Base-by-base conservation (phyloP, 2,329 filamentous ascomycete species). In the Zopfia rhizophila region DNA sequence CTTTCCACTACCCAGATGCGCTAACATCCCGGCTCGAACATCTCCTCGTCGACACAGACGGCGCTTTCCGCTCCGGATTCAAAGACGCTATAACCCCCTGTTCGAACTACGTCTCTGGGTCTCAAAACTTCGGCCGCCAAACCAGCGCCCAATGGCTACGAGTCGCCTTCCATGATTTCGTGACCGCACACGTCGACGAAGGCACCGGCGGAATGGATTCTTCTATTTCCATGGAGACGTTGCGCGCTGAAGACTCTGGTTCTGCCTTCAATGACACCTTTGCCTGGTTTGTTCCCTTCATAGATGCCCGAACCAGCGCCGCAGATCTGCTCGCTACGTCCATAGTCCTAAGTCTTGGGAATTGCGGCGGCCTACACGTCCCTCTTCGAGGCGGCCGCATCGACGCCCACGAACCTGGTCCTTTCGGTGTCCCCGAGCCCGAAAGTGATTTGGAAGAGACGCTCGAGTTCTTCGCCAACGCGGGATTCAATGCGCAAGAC, bases 161-260 rank as follows among this genome's bases (percentile, higher is more conserved):
- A 7, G 66, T 64, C 16, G 62, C 65, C 27, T 71, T 70, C 37
- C 69, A 73, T 45, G 70, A 72, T 32, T 59, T 68, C 36, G 58
- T 62, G 1, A 68, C 66, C 0, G 58, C 59, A 17, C 54, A 70
- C 44, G 56, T 58, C 13, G 44, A 49, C 3, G 56, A 59, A 3
- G 63, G 63, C 5, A 59, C 48, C 6, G 69, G 69, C 25, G 69
- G 69, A 7, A 41, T 71, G 8, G 69, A 72, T 29, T 68, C 63
- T 8, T 70, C 65, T 10, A 68, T 72, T 7, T 61, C 61, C 28
- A 70, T 63, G 32, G 69, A 72, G 37, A 61, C 54, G 4, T 44
- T 58, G 3, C 53, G 63, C 24, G 32, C 39, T 13, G 65, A 67
- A 14, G 67, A 72, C 47, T 48, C 52, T 0, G 69, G 69, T 19